Percentiles rank a stretch among this genome's conserved stretches.
Conservation (phyloP, 2,329 filamentous ascomycete species). For the Cryphonectria parasitica region DNA sequence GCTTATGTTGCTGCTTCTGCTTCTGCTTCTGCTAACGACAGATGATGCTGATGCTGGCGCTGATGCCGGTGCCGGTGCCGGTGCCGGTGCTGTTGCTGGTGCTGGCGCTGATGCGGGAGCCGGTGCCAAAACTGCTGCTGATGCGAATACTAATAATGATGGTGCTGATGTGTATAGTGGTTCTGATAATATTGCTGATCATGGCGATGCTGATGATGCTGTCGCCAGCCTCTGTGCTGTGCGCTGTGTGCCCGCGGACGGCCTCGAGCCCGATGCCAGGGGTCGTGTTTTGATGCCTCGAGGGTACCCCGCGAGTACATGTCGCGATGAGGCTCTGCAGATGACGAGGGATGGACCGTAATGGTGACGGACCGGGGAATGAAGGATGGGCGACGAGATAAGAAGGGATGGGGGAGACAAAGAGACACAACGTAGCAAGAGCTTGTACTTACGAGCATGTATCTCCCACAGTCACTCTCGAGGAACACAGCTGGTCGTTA, state of each 20-base stretch:
- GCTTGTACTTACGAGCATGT: conserved; percentile 15
- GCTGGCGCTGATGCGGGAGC: not conserved
- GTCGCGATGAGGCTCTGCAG: conserved; percentile 19
- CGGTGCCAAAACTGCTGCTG: not conserved
- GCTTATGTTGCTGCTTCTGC: not conserved
- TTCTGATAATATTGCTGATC: not conserved
- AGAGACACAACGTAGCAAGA: not conserved
- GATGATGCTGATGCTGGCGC: not conserved
- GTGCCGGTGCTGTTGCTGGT: not conserved
- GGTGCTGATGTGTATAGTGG: not conserved
- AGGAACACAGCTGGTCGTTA: conserved; percentile 3
- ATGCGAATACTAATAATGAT: not conserved
- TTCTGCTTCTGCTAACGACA: not conserved
- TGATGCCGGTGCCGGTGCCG: not conserved
- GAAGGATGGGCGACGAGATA: not conserved
- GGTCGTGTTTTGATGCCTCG: not conserved
- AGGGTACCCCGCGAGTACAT: conserved; percentile 12
- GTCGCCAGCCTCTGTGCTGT: not conserved
- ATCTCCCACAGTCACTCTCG: not conserved
- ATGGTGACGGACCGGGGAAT: conserved; percentile 6
- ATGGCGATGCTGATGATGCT: not conserved
- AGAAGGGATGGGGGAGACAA: not conserved
- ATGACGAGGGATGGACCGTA: not conserved
- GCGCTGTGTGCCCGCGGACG: not conserved
- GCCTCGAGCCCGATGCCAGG: not conserved